Percentiles rank a stretch among this genome's conserved stretches.
These are phyloP conservation scores for Lipomyces yamadae DNA, from an alignment of 805 yeast genomes.

Conservation along the genomic window DNA sequence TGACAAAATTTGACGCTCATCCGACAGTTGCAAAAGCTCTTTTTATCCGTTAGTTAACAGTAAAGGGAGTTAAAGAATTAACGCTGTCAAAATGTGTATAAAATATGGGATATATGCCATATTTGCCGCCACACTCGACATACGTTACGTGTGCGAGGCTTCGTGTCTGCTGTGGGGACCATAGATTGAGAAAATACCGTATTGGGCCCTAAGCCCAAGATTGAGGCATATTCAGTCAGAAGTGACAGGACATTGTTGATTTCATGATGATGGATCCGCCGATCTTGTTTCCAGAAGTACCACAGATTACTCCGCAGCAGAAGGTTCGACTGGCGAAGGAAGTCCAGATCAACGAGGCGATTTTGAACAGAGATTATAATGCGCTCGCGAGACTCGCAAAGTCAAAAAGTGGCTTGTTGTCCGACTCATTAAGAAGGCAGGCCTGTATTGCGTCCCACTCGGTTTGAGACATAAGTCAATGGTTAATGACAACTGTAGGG, in stretches of 20 bases:
- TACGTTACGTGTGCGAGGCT: no score
- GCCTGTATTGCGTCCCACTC: conserved; percentile 20
- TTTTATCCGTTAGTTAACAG: no score
- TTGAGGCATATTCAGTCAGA: background rate
- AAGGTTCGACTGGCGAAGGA: conserved; percentile 20
- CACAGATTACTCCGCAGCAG: conserved; percentile 14
- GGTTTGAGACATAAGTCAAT: background rate
- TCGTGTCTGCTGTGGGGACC: no score
- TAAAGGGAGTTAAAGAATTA: no score
- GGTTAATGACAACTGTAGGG: conserved; percentile 15
- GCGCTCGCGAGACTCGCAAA: conserved; percentile 28
- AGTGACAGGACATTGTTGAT: background rate
- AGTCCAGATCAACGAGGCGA: conserved; percentile 20
- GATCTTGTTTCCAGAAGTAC: conserved; percentile 10
- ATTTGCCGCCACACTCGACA: no score
- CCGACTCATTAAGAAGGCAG: conserved; percentile 21
- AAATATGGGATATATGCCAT: no score
- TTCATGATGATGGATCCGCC: conserved; percentile 23
- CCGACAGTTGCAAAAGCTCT: no score
- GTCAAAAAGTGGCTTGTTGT: conserved; percentile 29
- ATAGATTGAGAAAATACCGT: no score
- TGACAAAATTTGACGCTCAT: no score
- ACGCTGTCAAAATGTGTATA: no score
- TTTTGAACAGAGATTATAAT: conserved; percentile 15
- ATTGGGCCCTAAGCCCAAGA: background rate